phyloP scores from a whole-genome alignment of 768 basidiomycete genomes.

The Lactarius vividus region DNA sequence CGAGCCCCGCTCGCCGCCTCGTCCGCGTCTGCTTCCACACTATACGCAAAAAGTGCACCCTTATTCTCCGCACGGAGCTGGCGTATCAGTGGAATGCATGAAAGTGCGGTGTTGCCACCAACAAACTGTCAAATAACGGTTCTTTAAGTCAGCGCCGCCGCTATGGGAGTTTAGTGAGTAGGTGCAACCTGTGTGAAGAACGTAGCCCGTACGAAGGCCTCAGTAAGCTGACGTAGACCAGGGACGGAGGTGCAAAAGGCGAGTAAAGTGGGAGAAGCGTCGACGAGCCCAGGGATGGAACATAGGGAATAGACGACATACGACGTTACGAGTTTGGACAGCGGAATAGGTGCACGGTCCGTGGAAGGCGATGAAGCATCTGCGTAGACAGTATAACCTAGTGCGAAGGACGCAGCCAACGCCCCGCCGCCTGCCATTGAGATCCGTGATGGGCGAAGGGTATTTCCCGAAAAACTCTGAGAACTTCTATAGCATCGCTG shows the following conservation, averaged over 20 bases:
- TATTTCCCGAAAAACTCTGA: neutral
- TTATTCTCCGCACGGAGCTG: conserved; percentile 63
- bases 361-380: conserved; percentile 26
- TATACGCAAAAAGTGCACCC: conserved; percentile 78
- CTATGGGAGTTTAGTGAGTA: neutral
- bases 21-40: conserved; percentile 75
- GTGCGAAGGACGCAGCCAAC: conserved; percentile 22
- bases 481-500: neutral
- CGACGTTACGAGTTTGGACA: conserved; percentile 53
- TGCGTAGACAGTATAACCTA: conserved; percentile 28
- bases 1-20: conserved; percentile 41
- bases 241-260: conserved; percentile 57
- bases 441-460: conserved; percentile 11
- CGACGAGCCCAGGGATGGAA: conserved; percentile 73
- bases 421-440: conserved; percentile 18
- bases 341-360: conserved; percentile 24
- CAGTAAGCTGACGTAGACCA: conserved; percentile 56
- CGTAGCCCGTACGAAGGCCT: conserved; percentile 68
- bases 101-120: conserved; percentile 78
- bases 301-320: conserved; percentile 83
- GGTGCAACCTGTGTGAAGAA: conserved; percentile 77
- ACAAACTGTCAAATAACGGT: conserved; percentile 58
- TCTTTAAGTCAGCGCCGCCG: neutral
- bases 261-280: conserved; percentile 68
- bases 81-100: conserved; percentile 61